Percentiles rank a stretch among this genome's conserved stretches.
Evolutionary conservation across 2,329 filamentous ascomycete genomes (phyloP).

Genomic region (Thelonectria rubi): DNA sequence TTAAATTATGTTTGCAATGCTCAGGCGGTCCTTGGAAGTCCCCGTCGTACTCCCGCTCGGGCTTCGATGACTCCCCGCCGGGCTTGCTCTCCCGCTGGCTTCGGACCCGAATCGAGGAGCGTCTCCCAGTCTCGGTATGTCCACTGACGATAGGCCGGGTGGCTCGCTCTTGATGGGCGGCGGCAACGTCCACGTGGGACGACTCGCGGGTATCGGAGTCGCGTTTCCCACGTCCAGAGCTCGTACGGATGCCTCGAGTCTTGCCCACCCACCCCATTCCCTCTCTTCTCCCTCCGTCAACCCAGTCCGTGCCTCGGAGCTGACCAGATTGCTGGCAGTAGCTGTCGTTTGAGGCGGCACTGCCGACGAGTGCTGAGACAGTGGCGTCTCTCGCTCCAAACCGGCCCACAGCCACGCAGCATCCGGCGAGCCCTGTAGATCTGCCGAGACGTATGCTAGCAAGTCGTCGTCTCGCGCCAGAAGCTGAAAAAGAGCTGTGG

Average conservation of each 20-base stretch:
- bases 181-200: conserved; percentile 47
- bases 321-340: conserved; percentile 53
- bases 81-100: conserved; percentile 41
- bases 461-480: conserved; percentile 80
- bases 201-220: conserved; percentile 46
- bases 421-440: conserved; percentile 82
- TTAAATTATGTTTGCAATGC: conserved; percentile 58
- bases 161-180: conserved; percentile 50
- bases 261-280: conserved; percentile 85
- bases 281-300: conserved; percentile 65
- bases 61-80: conserved; percentile 39
- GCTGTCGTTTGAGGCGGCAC: conserved; percentile 33
- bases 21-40: conserved; percentile 48
- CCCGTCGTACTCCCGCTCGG: conserved; percentile 30
- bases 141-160: conserved; percentile 37
- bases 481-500: conserved; percentile 45
- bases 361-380: conserved; percentile 36
- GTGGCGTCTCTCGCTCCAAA: conserved; percentile 59
- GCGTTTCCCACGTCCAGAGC: conserved; percentile 41
- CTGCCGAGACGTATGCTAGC: conserved; percentile 84
- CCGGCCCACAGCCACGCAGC: conserved; percentile 85
- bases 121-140: conserved; percentile 44
- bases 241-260: conserved; percentile 64
- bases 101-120: conserved; percentile 45
- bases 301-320: conserved; percentile 58